Evolutionary conservation across 2,329 filamentous ascomycete species (phyloP).

Genomic region (Fusarium decemcellulare): DNA sequence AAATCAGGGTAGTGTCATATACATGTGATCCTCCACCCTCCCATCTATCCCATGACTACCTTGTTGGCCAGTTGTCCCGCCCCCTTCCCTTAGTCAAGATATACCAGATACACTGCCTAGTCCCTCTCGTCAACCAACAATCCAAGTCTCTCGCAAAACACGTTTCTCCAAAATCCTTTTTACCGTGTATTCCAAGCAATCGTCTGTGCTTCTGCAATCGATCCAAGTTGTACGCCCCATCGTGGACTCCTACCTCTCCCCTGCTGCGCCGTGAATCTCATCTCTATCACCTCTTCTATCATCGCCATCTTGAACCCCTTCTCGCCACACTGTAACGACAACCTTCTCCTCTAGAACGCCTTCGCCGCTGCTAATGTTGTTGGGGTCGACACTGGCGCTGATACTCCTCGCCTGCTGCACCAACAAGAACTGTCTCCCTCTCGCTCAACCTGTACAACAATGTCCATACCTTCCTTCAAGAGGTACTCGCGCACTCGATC

Average conservation of each 20-base stretch:
- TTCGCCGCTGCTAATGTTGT: slow-evolving; percentile 50
- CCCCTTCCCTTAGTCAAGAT: neutral
- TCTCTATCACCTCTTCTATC: slow-evolving; percentile 27
- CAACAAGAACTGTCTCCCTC: slow-evolving; percentile 80
- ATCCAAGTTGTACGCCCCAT: slow-evolving; percentile 16
- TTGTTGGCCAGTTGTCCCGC: slow-evolving; percentile 15
- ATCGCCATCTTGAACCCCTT: slow-evolving; percentile 8
- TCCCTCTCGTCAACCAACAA: slow-evolving; percentile 7
- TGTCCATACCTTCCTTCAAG: slow-evolving; percentile 79
- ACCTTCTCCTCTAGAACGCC: slow-evolving; percentile 48
- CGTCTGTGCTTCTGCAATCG: slow-evolving; percentile 8
- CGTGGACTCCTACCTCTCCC: slow-evolving; percentile 9
- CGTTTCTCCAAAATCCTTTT: slow-evolving; percentile 10
- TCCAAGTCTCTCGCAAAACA: slow-evolving; percentile 17
- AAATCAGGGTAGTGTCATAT: slow-evolving; percentile 34
- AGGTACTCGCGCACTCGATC: slow-evolving; percentile 83
- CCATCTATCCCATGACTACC: slow-evolving; percentile 3
- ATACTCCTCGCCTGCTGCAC: slow-evolving; percentile 60
- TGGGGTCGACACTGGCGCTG: slow-evolving; percentile 47
- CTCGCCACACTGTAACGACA: slow-evolving; percentile 14
- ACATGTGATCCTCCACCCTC: slow-evolving; percentile 39
- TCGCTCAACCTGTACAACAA: slow-evolving; percentile 89
- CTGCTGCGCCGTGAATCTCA: slow-evolving; percentile 13
- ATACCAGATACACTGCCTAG: slow-evolving; percentile 17
- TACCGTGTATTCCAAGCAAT: slow-evolving; percentile 10